Evolutionary conservation across 352 stramenopile species (phyloP).

Genomic region (Phytophthora nicotianae): DNA sequence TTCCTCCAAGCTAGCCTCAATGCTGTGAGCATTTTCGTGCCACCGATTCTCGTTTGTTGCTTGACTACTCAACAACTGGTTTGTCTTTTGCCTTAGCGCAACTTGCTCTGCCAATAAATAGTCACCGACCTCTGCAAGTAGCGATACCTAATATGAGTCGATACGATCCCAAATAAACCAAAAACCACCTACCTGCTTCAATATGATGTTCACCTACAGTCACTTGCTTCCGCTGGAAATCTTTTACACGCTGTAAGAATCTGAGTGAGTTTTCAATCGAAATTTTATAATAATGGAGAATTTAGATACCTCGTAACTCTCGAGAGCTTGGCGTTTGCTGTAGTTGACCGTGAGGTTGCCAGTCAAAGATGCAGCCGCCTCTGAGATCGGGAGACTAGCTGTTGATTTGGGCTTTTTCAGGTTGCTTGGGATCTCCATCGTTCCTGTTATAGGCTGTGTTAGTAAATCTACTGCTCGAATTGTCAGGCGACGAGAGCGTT

Average conservation of each 20-base stretch:
- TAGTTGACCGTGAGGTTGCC: constrained; percentile 49
- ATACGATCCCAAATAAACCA: neutral
- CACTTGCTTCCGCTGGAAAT: constrained; percentile 50
- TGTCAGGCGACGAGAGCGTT: constrained; percentile 63
- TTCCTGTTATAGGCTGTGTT: constrained; percentile 1
- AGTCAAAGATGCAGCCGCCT: constrained; percentile 24
- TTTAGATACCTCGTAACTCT: constrained; percentile 40
- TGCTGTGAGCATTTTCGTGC: constrained; percentile 17
- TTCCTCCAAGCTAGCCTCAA: constrained; percentile 53
- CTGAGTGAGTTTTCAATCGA: neutral
- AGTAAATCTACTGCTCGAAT: constrained; percentile 60
- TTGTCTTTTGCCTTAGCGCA: constrained; percentile 36
- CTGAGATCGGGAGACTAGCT: constrained; percentile 25
- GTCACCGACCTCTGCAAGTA: constrained; percentile 41
- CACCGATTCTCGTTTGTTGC: constrained; percentile 19
- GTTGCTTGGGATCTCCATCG: neutral
- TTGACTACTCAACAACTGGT: constrained; percentile 36
- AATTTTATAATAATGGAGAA: neutral
- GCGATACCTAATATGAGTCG: too few relatives aligned
- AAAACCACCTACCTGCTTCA: constrained; percentile 34
- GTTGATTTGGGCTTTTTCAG: constrained; percentile 18
- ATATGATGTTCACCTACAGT: constrained; percentile 41
- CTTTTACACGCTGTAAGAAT: constrained; percentile 37
- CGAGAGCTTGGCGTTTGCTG: constrained; percentile 34
- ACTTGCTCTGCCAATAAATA: constrained; percentile 48